phyloP scores from a whole-genome alignment of 179 eudicot species.

The Sideroxylon spinosum region DNA sequence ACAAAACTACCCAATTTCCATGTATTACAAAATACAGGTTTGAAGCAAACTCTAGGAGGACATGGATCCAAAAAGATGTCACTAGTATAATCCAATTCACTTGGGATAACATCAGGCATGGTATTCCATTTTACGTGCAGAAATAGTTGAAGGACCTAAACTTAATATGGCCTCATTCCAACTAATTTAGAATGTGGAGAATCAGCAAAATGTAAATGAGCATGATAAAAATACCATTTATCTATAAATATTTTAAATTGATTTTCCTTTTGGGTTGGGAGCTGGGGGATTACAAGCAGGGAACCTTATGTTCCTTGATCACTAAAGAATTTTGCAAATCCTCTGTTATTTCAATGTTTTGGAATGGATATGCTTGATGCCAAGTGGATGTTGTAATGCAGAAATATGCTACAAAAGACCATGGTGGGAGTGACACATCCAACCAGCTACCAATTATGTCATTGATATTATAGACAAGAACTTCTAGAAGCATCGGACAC shows the following conservation, averaged over 20 bases:
- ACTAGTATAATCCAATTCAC: too few species aligned
- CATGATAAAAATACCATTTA: neutral
- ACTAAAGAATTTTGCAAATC: neutral
- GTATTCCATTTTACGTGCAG: too few species aligned
- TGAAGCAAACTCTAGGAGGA: too few species aligned
- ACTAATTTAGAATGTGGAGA: neutral
- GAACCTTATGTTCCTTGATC: neutral
- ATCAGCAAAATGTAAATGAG: neutral
- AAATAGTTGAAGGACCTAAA: too few species aligned
- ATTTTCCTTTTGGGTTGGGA: constrained; percentile 2
- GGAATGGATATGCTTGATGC: neutral
- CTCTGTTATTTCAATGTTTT: neutral
- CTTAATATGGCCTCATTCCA: neutral
- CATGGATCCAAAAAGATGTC: too few species aligned
- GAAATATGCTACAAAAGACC: too few species aligned
- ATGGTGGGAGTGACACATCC: too few species aligned
- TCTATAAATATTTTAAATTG: too few species aligned
- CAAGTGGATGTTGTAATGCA: neutral
- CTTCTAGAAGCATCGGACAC: neutral
- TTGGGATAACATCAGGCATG: too few species aligned
- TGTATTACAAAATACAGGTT: too few species aligned
- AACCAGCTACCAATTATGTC: neutral
- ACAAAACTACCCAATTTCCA: too few species aligned
- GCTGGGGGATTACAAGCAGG: neutral
- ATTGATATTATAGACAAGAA: neutral